Base-by-base conservation (phyloP, 495 filamentous ascomycete species). In the Talaromyces nanjingensis region DNA sequence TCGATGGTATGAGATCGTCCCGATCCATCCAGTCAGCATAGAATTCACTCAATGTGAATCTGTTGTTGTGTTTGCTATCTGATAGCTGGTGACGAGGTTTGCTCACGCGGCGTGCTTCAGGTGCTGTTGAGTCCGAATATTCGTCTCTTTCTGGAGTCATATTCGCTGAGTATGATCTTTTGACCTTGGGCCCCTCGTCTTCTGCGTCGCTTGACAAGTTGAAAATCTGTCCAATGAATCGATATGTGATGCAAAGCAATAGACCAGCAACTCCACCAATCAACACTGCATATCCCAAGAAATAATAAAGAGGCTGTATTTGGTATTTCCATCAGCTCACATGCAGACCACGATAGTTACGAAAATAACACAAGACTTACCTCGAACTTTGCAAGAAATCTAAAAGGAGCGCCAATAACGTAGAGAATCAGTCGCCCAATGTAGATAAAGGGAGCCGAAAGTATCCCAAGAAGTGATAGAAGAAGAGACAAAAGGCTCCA, bases 221-320 rank as follows among this genome's bases (percentile, higher is more conserved):
- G 55, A 56, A 65, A 18, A 16, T 66, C 60, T 29, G 68, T 62
- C 37, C 57, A 59, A 14, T 59, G 9, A 22, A 63, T 59, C n/a
- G 12, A 37, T 62, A 24, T 22, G 73, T 72, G 29, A 79, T 70
- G 68, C 83, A 77, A 54, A 89, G 69, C 9, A 81, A 59, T 14
- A 76, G 65, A 33, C 83, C 87, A 18, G 82, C 74, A 18, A 80
- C 45, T 18, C 83, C 66, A 1, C 87, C 89, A 63, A 87, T 77
- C 22, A 89, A 62, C 12, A 78, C 73, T 18, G 87, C 87, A 59
- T 83, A 75, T 52, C 82, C 84, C 27, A 90, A 71, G 74, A 84
- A 90, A 68, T 85, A 84, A 68, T 88, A 86, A 24, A 90, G 69
- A 56, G 85, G 83, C 87, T 89, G 68, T 65, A 65, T 72, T 53